phyloP scores from a whole-genome alignment of 371 early-diverging fungal genomes.

The Mucor mucedo region DNA sequence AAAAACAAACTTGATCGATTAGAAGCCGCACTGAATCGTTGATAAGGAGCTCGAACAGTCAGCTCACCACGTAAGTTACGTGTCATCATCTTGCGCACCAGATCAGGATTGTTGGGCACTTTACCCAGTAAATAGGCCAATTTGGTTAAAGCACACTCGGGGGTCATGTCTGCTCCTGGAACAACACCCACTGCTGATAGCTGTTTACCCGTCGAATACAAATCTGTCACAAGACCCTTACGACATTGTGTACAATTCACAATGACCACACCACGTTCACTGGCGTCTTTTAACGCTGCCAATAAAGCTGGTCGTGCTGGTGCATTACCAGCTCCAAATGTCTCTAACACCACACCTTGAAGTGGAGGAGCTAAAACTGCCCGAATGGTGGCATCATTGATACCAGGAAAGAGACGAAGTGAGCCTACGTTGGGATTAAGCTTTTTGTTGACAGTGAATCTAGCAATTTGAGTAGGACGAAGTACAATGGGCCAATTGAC shows the following conservation, averaged over 20 bases:
- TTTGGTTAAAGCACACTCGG: constrained; percentile 96
- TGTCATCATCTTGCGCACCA: constrained; percentile 81
- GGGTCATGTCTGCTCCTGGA: constrained; percentile 97
- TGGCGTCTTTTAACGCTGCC: constrained; percentile 83
- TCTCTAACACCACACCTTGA: constrained; percentile 93
- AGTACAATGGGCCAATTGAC: constrained; percentile 91
- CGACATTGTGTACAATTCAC: constrained; percentile 95
- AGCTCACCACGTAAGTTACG: constrained; percentile 93
- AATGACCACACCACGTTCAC: constrained; percentile 92
- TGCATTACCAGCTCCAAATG: constrained; percentile 96
- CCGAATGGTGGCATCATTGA: constrained; percentile 84
- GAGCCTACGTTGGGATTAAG: constrained; percentile 90
- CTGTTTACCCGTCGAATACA: constrained; percentile 92
- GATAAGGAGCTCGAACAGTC: constrained; percentile 70
- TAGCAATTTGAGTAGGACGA: constrained; percentile 84
- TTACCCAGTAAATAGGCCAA: constrained; percentile 89
- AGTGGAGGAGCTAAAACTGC: constrained; percentile 88
- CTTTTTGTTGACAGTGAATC: constrained; percentile 81
- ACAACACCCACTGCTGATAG: constrained; percentile 84
- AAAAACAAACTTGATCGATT: constrained; percentile 59
- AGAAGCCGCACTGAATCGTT: constrained; percentile 59
- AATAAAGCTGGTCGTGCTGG: constrained; percentile 88
- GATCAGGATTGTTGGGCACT: constrained; percentile 58
- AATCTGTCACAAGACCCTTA: constrained; percentile 87
- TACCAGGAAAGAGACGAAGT: constrained; percentile 94